These are phyloP conservation scores for Barnettozyma sucrosica DNA, from an alignment of 805 yeast genomes.

Conservation along the genomic window DNA sequence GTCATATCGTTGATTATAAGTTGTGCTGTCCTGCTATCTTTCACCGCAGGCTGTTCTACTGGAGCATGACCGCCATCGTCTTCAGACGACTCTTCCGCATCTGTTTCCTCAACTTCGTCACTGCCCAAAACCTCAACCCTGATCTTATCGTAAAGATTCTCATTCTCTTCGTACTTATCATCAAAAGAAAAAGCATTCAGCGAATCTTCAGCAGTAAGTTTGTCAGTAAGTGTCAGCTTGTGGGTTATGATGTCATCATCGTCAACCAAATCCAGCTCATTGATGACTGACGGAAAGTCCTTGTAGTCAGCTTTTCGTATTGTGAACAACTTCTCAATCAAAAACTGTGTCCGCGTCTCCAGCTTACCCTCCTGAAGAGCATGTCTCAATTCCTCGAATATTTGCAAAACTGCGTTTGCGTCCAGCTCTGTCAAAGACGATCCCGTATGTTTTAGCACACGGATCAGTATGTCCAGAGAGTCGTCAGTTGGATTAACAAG, in stretches of 20 bases:
- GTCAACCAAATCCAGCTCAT: slow-evolving; percentile 54
- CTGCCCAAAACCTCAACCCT: slow-evolving; percentile 17
- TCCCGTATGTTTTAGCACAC: slow-evolving; percentile 49
- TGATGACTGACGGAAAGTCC: slow-evolving; percentile 34
- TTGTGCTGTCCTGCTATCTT: slow-evolving; percentile 7
- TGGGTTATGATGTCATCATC: slow-evolving; percentile 59
- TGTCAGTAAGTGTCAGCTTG: slow-evolving; percentile 47
- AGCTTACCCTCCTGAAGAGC: slow-evolving; percentile 52
- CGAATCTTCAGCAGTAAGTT: slow-evolving; percentile 38
- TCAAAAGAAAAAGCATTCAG: slow-evolving; percentile 50
- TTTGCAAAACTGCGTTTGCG: slow-evolving; percentile 38
- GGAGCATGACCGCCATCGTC: slow-evolving; percentile 14
- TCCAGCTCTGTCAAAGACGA: slow-evolving; percentile 38
- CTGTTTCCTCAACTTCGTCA: slow-evolving; percentile 41
- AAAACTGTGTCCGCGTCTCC: slow-evolving; percentile 35
- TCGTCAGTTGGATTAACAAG: slow-evolving; percentile 45
- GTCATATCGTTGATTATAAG: slow-evolving; percentile 52
- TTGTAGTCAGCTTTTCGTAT: slow-evolving; percentile 40
- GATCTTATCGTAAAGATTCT: slow-evolving; percentile 40
- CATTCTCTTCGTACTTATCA: slow-evolving; percentile 42
- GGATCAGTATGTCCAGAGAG: slow-evolving; percentile 49
- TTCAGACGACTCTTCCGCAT: slow-evolving; percentile 28
- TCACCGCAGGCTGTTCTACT: background rate
- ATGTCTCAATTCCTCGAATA: slow-evolving; percentile 55
- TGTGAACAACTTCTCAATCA: slow-evolving; percentile 48